phyloP scores from a whole-genome alignment of 2,329 filamentous ascomycete genomes.

The Aureobasidium sp. region DNA sequence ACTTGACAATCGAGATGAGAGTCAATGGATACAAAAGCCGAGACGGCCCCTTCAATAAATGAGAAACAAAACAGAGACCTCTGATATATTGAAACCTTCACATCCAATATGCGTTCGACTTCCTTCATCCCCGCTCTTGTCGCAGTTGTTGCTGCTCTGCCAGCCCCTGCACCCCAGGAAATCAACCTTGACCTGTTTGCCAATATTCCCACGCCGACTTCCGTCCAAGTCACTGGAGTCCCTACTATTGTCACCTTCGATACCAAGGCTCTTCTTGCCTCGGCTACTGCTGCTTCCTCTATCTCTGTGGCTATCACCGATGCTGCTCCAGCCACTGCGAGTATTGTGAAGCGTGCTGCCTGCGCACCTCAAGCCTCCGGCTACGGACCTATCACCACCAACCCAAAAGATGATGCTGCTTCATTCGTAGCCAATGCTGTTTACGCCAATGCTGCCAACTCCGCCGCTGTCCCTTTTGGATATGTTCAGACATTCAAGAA shows the following conservation, averaged over 20 bases:
- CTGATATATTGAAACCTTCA: slow-evolving; percentile 5
- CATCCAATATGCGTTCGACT: slow-evolving; percentile 8
- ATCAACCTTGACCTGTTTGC: slow-evolving; percentile 14
- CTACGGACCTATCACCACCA: neutral
- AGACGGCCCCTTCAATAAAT: neutral
- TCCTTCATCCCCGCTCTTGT: neutral
- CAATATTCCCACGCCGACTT: slow-evolving; percentile 21
- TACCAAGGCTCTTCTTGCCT: slow-evolving; percentile 25
- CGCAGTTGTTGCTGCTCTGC: slow-evolving; percentile 4
- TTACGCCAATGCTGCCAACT: slow-evolving; percentile 25
- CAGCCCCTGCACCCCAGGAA: slow-evolving; percentile 13
- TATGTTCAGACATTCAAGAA: slow-evolving; percentile 26
- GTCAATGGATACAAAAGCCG: slow-evolving; percentile 10
- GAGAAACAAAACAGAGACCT: slow-evolving; percentile 13
- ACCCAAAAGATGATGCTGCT: slow-evolving; percentile 33
- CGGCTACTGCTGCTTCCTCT: slow-evolving; percentile 25
- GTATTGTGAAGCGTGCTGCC: slow-evolving; percentile 8
- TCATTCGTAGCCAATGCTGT: slow-evolving; percentile 31
- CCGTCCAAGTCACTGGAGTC: slow-evolving; percentile 19
- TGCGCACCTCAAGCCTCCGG: neutral
- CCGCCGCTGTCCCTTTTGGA: slow-evolving; percentile 24
- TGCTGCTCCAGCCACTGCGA: slow-evolving; percentile 14
- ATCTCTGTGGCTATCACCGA: slow-evolving; percentile 22
- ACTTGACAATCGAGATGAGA: neutral
- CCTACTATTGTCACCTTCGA: slow-evolving; percentile 26